These are phyloP conservation scores for Orbilia blumenaviensis DNA, from an alignment of 2,329 filamentous ascomycete species.

Conservation along the genomic window DNA sequence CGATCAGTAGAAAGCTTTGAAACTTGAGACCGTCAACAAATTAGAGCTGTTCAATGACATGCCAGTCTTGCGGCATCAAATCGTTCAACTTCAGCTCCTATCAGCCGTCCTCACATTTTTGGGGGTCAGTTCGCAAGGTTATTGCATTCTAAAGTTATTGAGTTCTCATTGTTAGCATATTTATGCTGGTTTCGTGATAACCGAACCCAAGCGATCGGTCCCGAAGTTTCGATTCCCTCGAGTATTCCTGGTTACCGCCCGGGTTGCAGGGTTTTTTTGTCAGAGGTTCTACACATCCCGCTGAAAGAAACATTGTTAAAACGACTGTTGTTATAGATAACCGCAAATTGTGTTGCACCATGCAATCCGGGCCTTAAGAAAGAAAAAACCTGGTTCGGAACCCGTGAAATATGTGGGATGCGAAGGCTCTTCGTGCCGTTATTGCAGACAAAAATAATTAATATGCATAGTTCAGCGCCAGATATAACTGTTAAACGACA, in stretches of 20 bases:
- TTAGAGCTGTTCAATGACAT: background rate
- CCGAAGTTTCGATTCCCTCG: background rate
- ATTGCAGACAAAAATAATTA: conserved; percentile 33
- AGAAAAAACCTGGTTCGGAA: conserved; percentile 3
- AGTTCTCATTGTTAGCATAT: background rate
- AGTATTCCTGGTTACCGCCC: background rate
- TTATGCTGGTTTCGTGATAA: background rate
- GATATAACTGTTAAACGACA: conserved; percentile 27
- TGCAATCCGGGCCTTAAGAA: conserved; percentile 3
- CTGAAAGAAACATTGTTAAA: conserved; percentile 14
- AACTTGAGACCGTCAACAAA: background rate
- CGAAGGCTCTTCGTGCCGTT: conserved; percentile 33
- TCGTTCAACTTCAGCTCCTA: conserved; percentile 2
- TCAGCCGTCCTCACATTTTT: background rate
- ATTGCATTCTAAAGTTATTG: conserved; percentile 5
- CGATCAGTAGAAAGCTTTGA: background rate
- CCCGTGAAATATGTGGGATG: background rate
- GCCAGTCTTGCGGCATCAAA: background rate
- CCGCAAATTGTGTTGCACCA: background rate
- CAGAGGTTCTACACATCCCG: conserved; percentile 1
- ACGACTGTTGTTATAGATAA: background rate
- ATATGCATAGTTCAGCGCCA: conserved; percentile 43
- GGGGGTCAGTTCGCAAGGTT: background rate
- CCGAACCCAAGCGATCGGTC: conserved; percentile 31
- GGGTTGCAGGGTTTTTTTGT: background rate